Evolutionary conservation across 768 basidiomycete species (phyloP), one percentile per base, ranked within the genome.

Genomic region (Daedaleopsis nitida): DNA sequence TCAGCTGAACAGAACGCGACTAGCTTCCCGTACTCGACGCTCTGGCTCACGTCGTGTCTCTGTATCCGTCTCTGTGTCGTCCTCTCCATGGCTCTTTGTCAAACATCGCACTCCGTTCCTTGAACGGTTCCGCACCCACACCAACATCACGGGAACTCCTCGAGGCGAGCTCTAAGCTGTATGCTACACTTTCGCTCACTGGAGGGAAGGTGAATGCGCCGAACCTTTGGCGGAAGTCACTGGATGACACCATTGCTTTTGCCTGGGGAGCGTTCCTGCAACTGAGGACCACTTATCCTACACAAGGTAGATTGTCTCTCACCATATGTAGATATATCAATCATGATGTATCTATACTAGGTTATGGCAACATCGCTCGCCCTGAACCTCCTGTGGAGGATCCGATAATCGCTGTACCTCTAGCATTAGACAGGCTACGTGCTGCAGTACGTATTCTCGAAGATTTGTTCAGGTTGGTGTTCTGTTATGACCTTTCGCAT

Each of bases 151-250:
- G 55, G 17, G 58, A 69, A 23, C 66, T 88, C 6, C 60, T 84
- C 0, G 65, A 74, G 44, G 77, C 85, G 14, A 80, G 87, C 2
- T 85, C 85, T 7, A 69, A 75, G 19, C 78, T 94, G 21, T 89
- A 87, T 59, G 75, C 86, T 3, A 74, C 79, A 23, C 78, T 94
- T 6, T 88, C 88, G 71, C 74, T 83, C 32, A 86, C 89, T 0
- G 91, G 91, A 21, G 92, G 93, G 9, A 94, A 92, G 73, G 86
- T 91, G 10, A 89, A 87, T 24, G 86, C 86, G 16, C 78, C 84
- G 12, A 83, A 77, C 54, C 66, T 88, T 6, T 94, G 92, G 92
- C 81, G 87, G 64, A 91, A 88, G 66, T 85, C 85, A 16, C 60
- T 93, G 24, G 89, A 92, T 52, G 88, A 88, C 32, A 85, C 86